phyloP scores from a whole-genome alignment of 805 yeast genomes.

The Peterozyma xylosa region DNA sequence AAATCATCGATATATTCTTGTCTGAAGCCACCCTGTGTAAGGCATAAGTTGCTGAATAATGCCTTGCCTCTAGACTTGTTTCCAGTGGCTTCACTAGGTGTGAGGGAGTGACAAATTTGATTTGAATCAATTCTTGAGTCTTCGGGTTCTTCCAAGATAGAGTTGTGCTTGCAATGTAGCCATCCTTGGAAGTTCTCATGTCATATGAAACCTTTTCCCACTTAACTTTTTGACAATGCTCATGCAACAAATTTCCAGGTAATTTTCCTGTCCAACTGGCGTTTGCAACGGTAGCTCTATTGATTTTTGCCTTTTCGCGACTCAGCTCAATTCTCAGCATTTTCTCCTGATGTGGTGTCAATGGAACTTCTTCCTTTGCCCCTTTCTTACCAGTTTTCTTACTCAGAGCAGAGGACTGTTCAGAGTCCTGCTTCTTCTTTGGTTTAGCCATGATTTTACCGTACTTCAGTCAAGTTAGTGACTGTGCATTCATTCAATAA shows the following conservation, averaged over 20 bases:
- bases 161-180: constrained; percentile 58
- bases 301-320: constrained; percentile 11
- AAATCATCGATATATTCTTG: constrained; percentile 78
- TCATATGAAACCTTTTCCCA: constrained; percentile 87
- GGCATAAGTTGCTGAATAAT: constrained; percentile 84
- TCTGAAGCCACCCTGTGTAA: constrained; percentile 71
- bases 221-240: constrained; percentile 77
- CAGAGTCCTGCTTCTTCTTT: too few relatives aligned
- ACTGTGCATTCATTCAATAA: too few relatives aligned
- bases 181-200: constrained; percentile 41
- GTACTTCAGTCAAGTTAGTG: too few relatives aligned
- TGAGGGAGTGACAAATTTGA: constrained; percentile 45
- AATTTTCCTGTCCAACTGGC: constrained; percentile 93
- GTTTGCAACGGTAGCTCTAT: constrained; percentile 48
- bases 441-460: too few relatives aligned
- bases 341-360: too few relatives aligned
- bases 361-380: too few relatives aligned
- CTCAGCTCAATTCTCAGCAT: too few relatives aligned
- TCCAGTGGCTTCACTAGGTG: constrained; percentile 57
- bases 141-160: constrained; percentile 76
- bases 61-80: constrained; percentile 85
- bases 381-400: too few relatives aligned
- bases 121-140: constrained; percentile 55
- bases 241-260: constrained; percentile 81
- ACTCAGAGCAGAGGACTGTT: too few relatives aligned